Evolutionary conservation across 2,329 filamentous ascomycete species (phyloP), one percentile per base, ranked within the genome.

Genomic region (Fusarium abutilonis): DNA sequence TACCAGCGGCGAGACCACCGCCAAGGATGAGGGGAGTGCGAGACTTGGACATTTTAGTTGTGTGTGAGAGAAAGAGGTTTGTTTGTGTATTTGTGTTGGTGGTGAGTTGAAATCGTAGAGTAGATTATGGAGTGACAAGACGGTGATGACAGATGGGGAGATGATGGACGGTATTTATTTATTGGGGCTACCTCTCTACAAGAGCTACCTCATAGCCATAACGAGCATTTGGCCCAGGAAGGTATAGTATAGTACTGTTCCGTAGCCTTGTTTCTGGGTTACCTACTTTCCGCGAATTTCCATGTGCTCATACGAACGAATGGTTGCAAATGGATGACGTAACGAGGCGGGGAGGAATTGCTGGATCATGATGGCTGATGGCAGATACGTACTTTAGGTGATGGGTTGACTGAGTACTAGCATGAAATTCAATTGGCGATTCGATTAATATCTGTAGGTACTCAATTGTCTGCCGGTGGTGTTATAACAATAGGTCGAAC

Each of bases 1-100:
- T 80, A 64, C 87, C 89, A 70, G 85, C 86, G 29, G 84, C 89
- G 65, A 86, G 87, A 57, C 82, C 85, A 67, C 87, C 77, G 69
- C 88, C 89, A 69, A 89, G 73, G 69, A 80, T 72, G 65, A 82
- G 68, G 67, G 83, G 82, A 38, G 77, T 68, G 66, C 78, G 78
- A 45, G 81, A 80, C 81, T 83, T 84, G 65, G 44, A 77, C 63
- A 67, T 60, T 45, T 47, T 64, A 56, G 46, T 34, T 53, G 39
- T 23, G 36, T 26, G 38, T 51, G 29, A 50, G 44, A 31, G 2
- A 26, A 26, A 26, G 23, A 26, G 23, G 19, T 35, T 51, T 28
- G 19, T 13, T 26, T 41, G 15, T 36, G 15, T 28, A 10, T 46
- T 39, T 34, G 26, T 49, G 35, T 51, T 38, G 9, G 35, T 52